These are phyloP conservation scores for Coemansia sp. DNA, from an alignment of 192 early-diverging fungal genomes.

Conservation along the genomic window DNA sequence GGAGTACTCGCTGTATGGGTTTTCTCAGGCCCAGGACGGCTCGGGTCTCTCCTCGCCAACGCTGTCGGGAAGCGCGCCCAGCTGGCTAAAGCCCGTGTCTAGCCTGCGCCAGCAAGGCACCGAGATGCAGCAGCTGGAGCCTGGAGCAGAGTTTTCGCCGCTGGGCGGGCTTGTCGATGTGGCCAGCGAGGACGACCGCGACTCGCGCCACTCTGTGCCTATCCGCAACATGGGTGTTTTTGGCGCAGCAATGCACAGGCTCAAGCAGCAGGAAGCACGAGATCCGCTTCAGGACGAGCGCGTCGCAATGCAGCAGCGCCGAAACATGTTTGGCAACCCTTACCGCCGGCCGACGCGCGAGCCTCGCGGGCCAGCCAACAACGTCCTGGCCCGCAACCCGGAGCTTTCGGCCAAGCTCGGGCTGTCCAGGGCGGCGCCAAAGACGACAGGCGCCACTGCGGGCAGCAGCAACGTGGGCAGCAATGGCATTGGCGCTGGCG, in stretches of 20 bases:
- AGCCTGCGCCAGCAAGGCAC: too few species aligned
- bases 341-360: slow-evolving; percentile 58
- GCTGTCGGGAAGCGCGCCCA: neutral
- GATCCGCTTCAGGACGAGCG: slow-evolving; percentile 70
- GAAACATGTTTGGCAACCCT: slow-evolving; percentile 76
- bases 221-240: slow-evolving; percentile 74
- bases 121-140: slow-evolving; percentile 20
- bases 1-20: slow-evolving; percentile 44
- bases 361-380: slow-evolving; percentile 51
- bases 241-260: slow-evolving; percentile 55
- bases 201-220: slow-evolving; percentile 61
- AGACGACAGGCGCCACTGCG: neutral
- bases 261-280: slow-evolving; percentile 56
- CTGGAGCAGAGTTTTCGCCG: slow-evolving; percentile 26
- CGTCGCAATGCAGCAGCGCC: slow-evolving; percentile 50
- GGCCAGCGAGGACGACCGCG: slow-evolving; percentile 55
- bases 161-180: slow-evolving; percentile 44
- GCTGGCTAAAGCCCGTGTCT: too few species aligned
- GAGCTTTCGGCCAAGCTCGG: slow-evolving; percentile 44
- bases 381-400: slow-evolving; percentile 45
- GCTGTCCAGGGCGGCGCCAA: slow-evolving; percentile 9
- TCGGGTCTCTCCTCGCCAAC: neutral
- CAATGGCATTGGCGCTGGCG: neutral
- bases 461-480: neutral
- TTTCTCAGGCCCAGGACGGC: slow-evolving; percentile 5